Base-by-base conservation (phyloP, 1,284 basidiomycete genomes). In the Marasmius tenuissimus region DNA sequence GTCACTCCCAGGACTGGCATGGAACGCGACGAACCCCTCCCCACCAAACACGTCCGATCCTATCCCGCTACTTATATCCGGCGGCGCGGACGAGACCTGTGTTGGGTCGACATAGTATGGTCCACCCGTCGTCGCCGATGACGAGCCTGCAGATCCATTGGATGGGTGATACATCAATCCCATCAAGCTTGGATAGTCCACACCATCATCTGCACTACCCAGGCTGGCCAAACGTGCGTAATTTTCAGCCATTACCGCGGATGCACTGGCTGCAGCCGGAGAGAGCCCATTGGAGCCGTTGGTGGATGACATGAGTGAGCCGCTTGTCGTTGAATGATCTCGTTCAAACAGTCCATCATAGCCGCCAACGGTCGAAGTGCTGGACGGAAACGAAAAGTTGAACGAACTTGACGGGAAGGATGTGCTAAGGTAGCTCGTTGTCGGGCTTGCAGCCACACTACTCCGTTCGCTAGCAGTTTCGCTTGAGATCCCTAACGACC, bases 61-160 rank as follows among this genome's bases (percentile, higher is more conserved):
- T 49, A 64, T 66, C 34, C 65, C 64, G 33, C 61, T 64, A 48
- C 62, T 65, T 51, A 75, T 73, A 35, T 66, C 65, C 18, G 52
- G 37, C 55, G 81, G 81, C 18, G 34, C 33, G 9, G 87, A 82
- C 58, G 94, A 77, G 54, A 95, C 91, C 73, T 96, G 92, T 20
- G 87, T 89, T 2, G 94, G 94, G 77, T 96, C 92, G 64, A 96
- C 91, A 73, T 93, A 47, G 91, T 37, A 93, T 94, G 76, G 33
- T 37, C 10, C 34, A 18, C 4, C 12, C 37, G 35, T 54, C n/a
- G 35, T 7, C 4, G 37, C 38, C 37, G n/a, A 37, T 33, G 52
- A 37, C 14, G 34, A 35, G 12, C 14, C 37, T 33, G 11, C 34
- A 34, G n/a, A 8, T 5, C 38, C 38, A 16, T 3, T 5, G 4